Evolutionary conservation across 208 protist genomes (phyloP).

Genomic region (Acanthamoeba sp.): DNA sequence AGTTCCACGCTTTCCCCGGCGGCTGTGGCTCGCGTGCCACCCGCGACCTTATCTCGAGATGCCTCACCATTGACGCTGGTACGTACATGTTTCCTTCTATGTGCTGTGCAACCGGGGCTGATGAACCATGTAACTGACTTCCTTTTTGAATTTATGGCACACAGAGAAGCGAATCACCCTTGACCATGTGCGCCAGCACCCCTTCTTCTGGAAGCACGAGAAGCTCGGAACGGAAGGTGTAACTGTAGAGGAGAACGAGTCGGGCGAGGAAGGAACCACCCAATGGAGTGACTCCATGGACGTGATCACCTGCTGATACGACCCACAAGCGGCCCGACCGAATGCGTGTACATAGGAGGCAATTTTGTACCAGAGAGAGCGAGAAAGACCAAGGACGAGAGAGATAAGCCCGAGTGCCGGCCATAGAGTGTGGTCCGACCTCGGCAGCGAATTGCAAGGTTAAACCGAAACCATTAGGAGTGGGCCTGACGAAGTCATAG

Average conservation of each 20-base stretch:
- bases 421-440: neutral
- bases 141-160: no score
- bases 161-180: slow-evolving; percentile 16
- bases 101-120: no score
- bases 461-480: no score
- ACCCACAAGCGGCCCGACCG: neutral
- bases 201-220: slow-evolving; percentile 63
- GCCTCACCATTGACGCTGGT: slow-evolving; percentile 11
- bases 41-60: slow-evolving; percentile 32
- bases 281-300: slow-evolving; percentile 20
- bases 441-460: neutral
- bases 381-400: neutral
- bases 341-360: neutral
- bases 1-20: slow-evolving; percentile 52
- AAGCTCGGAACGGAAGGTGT: no score
- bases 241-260: slow-evolving; percentile 45
- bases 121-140: no score
- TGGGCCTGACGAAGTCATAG: no score
- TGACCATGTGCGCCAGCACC: slow-evolving; percentile 36
- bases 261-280: neutral
- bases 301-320: slow-evolving; percentile 1
- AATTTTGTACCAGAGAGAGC: neutral
- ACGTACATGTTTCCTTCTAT: neutral
- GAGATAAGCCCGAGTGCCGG: no score
- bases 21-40: slow-evolving; percentile 31